phyloP scores from a whole-genome alignment of 1,284 basidiomycete species.

The Sanguinoderma infundibulare region DNA sequence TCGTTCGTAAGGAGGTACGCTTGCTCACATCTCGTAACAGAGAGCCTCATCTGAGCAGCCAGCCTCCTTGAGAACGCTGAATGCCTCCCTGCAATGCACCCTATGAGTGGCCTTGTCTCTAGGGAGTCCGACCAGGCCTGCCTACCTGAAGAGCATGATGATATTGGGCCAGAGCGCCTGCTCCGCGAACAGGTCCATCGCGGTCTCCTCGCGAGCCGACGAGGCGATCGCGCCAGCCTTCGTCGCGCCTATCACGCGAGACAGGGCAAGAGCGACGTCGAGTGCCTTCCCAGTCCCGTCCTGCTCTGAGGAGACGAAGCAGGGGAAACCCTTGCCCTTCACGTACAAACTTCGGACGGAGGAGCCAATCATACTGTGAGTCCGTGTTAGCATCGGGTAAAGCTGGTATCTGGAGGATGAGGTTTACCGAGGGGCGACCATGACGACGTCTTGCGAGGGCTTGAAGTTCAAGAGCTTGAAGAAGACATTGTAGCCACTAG shows the following conservation, averaged over 20 bases:
- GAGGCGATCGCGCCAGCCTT: slow-evolving; percentile 70
- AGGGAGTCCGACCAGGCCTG: too few species aligned
- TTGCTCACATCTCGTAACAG: slow-evolving; percentile 64
- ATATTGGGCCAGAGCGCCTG: slow-evolving; percentile 73
- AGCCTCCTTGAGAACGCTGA: slow-evolving; percentile 64
- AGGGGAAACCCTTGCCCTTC: slow-evolving; percentile 66
- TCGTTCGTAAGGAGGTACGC: too few species aligned
- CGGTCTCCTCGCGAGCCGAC: slow-evolving; percentile 66
- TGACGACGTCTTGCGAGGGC: slow-evolving; percentile 61
- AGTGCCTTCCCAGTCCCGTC: slow-evolving; percentile 58
- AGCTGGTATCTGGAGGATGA: neutral
- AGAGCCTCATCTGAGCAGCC: slow-evolving; percentile 71
- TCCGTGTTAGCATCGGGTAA: slow-evolving; percentile 1
- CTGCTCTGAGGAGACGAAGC: slow-evolving; percentile 68
- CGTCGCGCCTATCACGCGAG: slow-evolving; percentile 63
- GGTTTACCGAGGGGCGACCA: slow-evolving; percentile 64
- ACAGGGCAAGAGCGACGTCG: slow-evolving; percentile 54
- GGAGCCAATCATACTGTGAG: slow-evolving; percentile 62
- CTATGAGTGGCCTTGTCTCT: neutral
- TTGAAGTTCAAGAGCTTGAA: slow-evolving; percentile 61
- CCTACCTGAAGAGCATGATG: slow-evolving; percentile 60
- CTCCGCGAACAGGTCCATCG: slow-evolving; percentile 69
- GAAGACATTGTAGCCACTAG: slow-evolving; percentile 70
- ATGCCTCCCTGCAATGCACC: slow-evolving; percentile 54
- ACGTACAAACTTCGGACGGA: slow-evolving; percentile 65